phyloP scores from a whole-genome alignment of 768 basidiomycete species.

The Lyophyllum atratum region DNA sequence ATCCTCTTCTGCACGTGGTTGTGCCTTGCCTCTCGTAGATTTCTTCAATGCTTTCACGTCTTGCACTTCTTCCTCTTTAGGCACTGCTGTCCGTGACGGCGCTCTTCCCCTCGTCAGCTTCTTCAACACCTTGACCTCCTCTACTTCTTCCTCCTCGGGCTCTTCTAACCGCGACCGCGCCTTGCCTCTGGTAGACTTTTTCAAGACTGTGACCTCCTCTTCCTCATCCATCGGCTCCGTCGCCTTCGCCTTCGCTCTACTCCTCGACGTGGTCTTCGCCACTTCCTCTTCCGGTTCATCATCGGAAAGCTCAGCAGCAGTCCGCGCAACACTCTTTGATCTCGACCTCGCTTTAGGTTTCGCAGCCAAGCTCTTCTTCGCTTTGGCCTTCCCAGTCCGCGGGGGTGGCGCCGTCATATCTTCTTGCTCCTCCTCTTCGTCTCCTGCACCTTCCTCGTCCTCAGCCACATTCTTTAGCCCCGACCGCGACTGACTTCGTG shows the following conservation, averaged over 20 bases:
- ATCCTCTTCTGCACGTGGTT: neutral
- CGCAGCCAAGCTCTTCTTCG: slow-evolving; percentile 10
- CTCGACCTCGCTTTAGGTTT: slow-evolving; percentile 23
- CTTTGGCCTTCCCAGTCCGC: slow-evolving; percentile 6
- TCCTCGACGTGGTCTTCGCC: slow-evolving; percentile 11
- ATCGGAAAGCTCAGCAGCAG: slow-evolving; percentile 7
- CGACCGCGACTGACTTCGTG: slow-evolving; percentile 16
- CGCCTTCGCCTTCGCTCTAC: slow-evolving; percentile 9
- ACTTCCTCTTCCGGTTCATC: slow-evolving; percentile 13
- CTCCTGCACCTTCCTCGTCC: slow-evolving; percentile 24
- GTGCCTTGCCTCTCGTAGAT: slow-evolving; percentile 4
- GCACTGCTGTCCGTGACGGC: neutral
- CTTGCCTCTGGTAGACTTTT: slow-evolving; percentile 9
- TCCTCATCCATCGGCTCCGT: slow-evolving; percentile 12
- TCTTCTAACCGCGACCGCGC: slow-evolving; percentile 8
- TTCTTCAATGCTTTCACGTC: slow-evolving; percentile 4
- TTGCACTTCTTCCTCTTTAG: slow-evolving; percentile 1
- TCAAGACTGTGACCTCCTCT: neutral
- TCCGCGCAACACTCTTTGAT: slow-evolving; percentile 21
- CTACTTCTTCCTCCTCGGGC: slow-evolving; percentile 17
- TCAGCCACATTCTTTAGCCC: slow-evolving; percentile 22
- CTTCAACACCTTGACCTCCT: slow-evolving; percentile 9
- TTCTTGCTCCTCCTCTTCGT: slow-evolving; percentile 15
- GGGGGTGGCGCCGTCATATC: neutral
- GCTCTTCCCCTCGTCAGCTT: slow-evolving; percentile 12